Conservation (phyloP, 2,329 filamentous ascomycete genomes). For the Sarocladiaceae sp. region DNA sequence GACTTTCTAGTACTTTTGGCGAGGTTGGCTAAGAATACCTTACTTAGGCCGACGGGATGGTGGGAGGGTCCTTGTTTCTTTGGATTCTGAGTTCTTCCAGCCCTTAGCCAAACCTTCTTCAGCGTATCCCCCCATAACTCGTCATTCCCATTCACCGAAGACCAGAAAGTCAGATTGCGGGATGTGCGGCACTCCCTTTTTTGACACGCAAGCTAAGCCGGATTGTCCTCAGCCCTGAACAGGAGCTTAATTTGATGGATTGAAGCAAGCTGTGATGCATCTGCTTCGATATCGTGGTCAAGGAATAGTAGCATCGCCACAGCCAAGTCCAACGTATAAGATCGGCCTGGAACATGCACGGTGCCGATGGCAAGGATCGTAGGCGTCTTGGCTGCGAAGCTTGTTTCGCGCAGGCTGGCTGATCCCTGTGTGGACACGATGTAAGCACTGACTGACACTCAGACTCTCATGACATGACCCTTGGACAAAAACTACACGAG, state of each 20-base stretch:
- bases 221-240: not conserved
- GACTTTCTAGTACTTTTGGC: too few relatives aligned
- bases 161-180: not conserved
- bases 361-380: not conserved
- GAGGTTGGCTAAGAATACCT: not conserved
- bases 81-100: not conserved
- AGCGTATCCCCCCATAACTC: not conserved
- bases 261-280: not conserved
- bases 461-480: not conserved
- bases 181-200: not conserved
- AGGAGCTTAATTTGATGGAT: not conserved
- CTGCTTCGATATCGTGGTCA: not conserved
- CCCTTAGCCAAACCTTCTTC: not conserved
- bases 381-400: not conserved
- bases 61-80: not conserved
- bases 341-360: not conserved
- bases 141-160: too few relatives aligned
- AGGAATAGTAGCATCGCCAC: not conserved
- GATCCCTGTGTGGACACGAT: not conserved
- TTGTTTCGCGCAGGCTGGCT: constrained; percentile 1
- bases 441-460: not conserved
- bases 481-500: not conserved
- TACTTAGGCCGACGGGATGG: not conserved
- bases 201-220: constrained; percentile 1
- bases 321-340: not conserved